Percentiles rank a stretch among this genome's conserved stretches.
Conservation (phyloP, 1,139 yeast species). For the Protomyces arabidopsidicola region DNA sequence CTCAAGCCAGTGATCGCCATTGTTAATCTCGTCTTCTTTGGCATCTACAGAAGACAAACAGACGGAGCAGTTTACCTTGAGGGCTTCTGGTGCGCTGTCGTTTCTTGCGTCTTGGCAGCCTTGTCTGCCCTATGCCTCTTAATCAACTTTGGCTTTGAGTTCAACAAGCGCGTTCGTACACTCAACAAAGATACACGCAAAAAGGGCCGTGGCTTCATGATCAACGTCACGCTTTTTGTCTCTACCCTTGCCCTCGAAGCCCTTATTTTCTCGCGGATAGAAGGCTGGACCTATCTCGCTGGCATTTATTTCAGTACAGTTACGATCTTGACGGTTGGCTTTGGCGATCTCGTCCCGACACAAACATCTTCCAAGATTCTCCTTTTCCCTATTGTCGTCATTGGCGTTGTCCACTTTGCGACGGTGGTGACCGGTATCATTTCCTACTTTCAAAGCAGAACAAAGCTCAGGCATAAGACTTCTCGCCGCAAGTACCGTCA, state of each 20-base stretch:
- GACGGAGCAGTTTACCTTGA: conserved; percentile 12
- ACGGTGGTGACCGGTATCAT: conserved; percentile 7
- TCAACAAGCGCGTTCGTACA: conserved; percentile 1
- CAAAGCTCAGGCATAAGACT: neutral
- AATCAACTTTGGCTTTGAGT: conserved; percentile 8
- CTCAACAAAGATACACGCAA: conserved; percentile 11
- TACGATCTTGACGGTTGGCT: conserved; percentile 17
- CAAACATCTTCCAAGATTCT: conserved; percentile 20
- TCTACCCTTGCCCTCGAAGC: conserved; percentile 5
- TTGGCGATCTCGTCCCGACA: conserved; percentile 17
- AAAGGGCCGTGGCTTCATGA: conserved; percentile 20
- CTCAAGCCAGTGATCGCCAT: conserved; percentile 12
- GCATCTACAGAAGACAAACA: neutral
- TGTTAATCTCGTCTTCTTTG: conserved; percentile 16
- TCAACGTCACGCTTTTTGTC: conserved; percentile 17
- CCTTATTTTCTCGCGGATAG: conserved; percentile 18
- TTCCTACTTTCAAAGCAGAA: conserved; percentile 3
- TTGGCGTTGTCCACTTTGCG: conserved; percentile 27
- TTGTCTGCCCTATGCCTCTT: conserved; percentile 2
- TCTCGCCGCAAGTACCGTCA: conserved; percentile 3
- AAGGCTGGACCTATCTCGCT: conserved; percentile 12
- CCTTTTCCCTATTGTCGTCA: conserved; percentile 7
- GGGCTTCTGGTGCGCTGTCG: conserved; percentile 23
- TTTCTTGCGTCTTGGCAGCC: conserved; percentile 15
- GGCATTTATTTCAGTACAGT: conserved; percentile 17